Evolutionary conservation across 129 eudicot genomes (phyloP), one percentile per base, ranked within the genome.

Genomic region (Cynara cardunculus): DNA sequence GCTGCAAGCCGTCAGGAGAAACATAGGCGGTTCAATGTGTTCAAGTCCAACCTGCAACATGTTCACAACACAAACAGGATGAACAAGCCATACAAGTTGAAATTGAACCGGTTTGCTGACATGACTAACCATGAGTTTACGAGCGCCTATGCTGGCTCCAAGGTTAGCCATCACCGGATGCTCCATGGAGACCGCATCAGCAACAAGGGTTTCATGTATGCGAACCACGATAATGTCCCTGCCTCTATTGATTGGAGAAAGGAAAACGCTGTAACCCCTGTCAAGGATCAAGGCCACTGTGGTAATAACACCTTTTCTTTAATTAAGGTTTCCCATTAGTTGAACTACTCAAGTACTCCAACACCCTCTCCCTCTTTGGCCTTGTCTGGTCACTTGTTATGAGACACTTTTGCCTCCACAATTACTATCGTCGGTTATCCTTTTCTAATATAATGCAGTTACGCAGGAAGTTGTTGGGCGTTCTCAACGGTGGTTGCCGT

Each of bases 401-500:
- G 26, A 24, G 1, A 30, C 24, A 31, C 35, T 4, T 31, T 31
- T 31, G 35, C 35, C 35, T 31, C 35, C 35, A 31, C 5, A 31
- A 31, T 31, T 31, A 2, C 4, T 34, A 6, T 74, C 13, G 12
- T 4, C 31, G 53, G 53, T 11, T 41, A 1, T 49, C 39, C 37
- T 56, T 71, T 44, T 69, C 46, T 10, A 9, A 1, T 78, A 2
- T n/a, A n/a, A n/a, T n/a, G n/a, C n/a, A n/a, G n/a, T n/a, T n/a
- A 31, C 84, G 71, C 83, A 94, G 98, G 97, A 26, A 88, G 98
- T 88, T 91, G 97, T 78, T 91, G 96, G 97, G 92, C 98, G n/a
- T 91, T 94, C 81, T 90, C 97, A 26, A 86, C 96, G 0, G 92
- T 91, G 66, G 98, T 69, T 9, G 93, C 87, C 35, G 90, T 88